A percentile compares a stretch with the other conserved stretches of the same genome.
These are phyloP conservation scores for Castanea mollissima DNA, from an alignment of 306 rosid genomes.

Conservation along the genomic window DNA sequence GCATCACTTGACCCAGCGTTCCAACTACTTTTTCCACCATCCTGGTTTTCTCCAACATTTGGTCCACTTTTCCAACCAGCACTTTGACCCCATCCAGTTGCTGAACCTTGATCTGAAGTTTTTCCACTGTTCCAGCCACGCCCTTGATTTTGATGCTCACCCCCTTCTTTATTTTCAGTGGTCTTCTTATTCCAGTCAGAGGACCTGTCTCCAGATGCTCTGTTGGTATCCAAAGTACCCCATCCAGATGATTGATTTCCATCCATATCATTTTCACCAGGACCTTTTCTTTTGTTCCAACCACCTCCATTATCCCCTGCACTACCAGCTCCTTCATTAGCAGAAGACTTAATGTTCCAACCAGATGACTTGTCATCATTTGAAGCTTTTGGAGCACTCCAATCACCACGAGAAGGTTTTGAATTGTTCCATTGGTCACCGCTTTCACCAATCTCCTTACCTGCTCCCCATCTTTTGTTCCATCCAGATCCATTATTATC, in stretches of 20 bases:
- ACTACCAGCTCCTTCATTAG: too few relatives aligned
- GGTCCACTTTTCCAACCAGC: conserved; percentile 23
- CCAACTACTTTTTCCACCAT: conserved; percentile 14
- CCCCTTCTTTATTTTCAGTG: neutral
- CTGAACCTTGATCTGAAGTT: conserved; percentile 14
- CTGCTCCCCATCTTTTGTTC: neutral
- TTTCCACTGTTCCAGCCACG: conserved; percentile 15
- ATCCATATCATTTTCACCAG: neutral
- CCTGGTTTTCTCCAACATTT: conserved; percentile 18
- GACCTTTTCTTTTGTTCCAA: too few relatives aligned
- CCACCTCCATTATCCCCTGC: too few relatives aligned
- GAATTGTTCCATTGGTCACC: neutral
- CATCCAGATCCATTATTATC: neutral
- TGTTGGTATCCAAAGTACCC: conserved; percentile 23
- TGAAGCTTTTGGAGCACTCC: neutral
- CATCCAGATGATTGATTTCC: conserved; percentile 1
- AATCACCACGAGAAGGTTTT: neutral
- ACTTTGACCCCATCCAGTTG: conserved; percentile 36
- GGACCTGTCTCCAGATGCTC: conserved; percentile 6
- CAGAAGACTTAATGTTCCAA: too few relatives aligned
- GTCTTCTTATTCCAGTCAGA: conserved; percentile 26
- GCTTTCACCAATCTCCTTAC: neutral
- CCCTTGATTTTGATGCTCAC: neutral
- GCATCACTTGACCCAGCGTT: conserved; percentile 11
- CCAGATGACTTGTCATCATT: too few relatives aligned